Evolutionary conservation across 768 basidiomycete species (phyloP), one percentile per base, ranked within the genome.

Genomic region (Pulveroboletus sp.): DNA sequence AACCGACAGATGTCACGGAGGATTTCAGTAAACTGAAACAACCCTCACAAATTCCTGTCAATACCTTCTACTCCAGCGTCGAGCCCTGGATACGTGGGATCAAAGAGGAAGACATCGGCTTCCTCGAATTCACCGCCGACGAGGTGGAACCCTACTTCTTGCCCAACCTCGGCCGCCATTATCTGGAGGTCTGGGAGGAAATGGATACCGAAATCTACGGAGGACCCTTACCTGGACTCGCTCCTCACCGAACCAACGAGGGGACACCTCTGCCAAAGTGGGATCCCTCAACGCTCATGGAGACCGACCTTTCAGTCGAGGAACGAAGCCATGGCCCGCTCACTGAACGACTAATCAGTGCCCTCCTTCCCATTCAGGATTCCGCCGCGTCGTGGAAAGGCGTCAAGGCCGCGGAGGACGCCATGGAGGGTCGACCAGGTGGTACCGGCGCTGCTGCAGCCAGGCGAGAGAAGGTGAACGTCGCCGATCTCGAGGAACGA

Each of bases 21-120:
- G 93, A 97, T 70, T 96, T 93, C 62, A 91, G 86, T 63, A 87
- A 88, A 66, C 70, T 77, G 22, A 95, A 91, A 68, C 80, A 68
- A 38, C 90, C 91, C 0, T 57, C 78, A n/a, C 88, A 89, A 63
- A 77, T 77, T 10, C 75, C 73, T 17, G 78, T 86, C 24, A 78
- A 72, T 26, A 92, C 91, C 1, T 98, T 96, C 64, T 93, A 93
- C 68, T 75, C 85, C 22, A 86, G 83, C 60, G 81, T 95, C 39
- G 95, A 97, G 61, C 87, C 89, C 11, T 99, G 89, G 75, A 74
- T 94, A 61, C 84, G 93, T 43, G 80, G 82, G 20, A 83, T 97
- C 37, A 86, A 86, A 54, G 96, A 98, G 69, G 96, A 98, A 68
- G 96, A 99, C 63, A 72, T 98, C 24, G 95, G 95, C 3, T 94